Base-by-base conservation (phyloP, 1,284 basidiomycete genomes). In the Austroboletus olivaceoglutinosus region DNA sequence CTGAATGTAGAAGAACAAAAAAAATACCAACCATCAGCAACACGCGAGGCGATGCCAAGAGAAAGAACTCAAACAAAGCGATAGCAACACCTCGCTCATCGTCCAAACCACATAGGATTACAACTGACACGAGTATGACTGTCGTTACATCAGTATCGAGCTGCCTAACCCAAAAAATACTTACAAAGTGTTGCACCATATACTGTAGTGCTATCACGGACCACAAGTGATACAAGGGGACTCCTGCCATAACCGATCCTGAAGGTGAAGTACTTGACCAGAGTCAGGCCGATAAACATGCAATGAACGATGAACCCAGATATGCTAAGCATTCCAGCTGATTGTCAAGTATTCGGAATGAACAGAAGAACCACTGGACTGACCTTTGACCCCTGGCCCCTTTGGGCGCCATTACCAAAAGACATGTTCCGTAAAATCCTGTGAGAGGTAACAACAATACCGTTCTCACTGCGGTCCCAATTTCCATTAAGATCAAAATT, bases 171-270 rank as follows among this genome's bases (percentile, higher is more conserved):
- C 15, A 5, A 36, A n/a, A 22, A 15, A 33, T 33, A 47, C 59
- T 52, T 25, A 62, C 60, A 25, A 10, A 43, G 4, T 1, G 30
- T 46, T 1, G 42, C 34, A 34, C 12, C 41, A 42, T 61, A 67
- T 2, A 56, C 45, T 12, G 15, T 51, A 18, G 49, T 43, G n/a
- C 48, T 23, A 33, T 63, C 60, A 19, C 56, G 51, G 13, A 67
- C 44, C n/a, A 63, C 42, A 10, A 65, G 53, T 11, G 50, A 57
- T 18, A 60, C 50, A 18, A 67, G 58, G 3, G 63, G 51, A 0
- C 47, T 51, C 23, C 51, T 54, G 0, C 58, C 49, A 52, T 47
- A 53, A 19, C 62, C 55, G 13, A 38, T 37, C 42, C 42, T 53
- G 3, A 37, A 37, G 47, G 50, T 45, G 7, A 19, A 37, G 27